Evolutionary conservation across 768 basidiomycete genomes (phyloP), one percentile per base, ranked within the genome.

Genomic region (Filobasidium floriforme): DNA sequence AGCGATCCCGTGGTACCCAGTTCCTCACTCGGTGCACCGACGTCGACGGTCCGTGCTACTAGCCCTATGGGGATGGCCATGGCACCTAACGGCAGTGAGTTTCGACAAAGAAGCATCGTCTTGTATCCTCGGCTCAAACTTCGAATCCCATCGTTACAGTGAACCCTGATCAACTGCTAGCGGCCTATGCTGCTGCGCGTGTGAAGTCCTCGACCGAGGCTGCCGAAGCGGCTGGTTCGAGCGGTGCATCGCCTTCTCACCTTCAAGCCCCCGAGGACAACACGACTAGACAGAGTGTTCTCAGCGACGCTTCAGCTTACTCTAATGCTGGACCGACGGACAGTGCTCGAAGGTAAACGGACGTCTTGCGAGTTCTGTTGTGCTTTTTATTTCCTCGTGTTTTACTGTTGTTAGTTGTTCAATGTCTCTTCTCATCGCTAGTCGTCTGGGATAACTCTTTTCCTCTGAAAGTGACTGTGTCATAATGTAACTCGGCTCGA

Each of bases 131-230:
- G 32, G 32, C 32, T 37, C 3, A 37, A 37, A 3, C 32, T 9
- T 37, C 32, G 9, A 37, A 3, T 9, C 9, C 32, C 32, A 37
- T 40, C 49, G 44, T 41, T 1, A 63, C 55, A 46, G 67, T 63
- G 28, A 68, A 68, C 67, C 77, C 77, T 26, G 77, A 78, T 59
- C 73, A 78, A 60, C 73, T 78, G 72, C 68, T 78, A 15, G 76
- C 76, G 1, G 77, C 76, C 11, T 78, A 78, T 66, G 77, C 77
- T 41, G 76, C 76, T 10, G 67, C 67, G n/a, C 44, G 67, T 19
- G 63, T 60, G 15, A 61, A 61, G n/a, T 66, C 65, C 1, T 49
- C 65, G 28, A 43, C 60, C 19, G 41, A 54, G 15, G 43, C 41
- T 11, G 44, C 46, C 5, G 46, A 49, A 15, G 3, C 54, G 6